Percentiles rank a stretch among this genome's conserved stretches.
Conservation (phyloP, 1,284 basidiomycete genomes). For the Cutaneotrichosporon sp. region DNA sequence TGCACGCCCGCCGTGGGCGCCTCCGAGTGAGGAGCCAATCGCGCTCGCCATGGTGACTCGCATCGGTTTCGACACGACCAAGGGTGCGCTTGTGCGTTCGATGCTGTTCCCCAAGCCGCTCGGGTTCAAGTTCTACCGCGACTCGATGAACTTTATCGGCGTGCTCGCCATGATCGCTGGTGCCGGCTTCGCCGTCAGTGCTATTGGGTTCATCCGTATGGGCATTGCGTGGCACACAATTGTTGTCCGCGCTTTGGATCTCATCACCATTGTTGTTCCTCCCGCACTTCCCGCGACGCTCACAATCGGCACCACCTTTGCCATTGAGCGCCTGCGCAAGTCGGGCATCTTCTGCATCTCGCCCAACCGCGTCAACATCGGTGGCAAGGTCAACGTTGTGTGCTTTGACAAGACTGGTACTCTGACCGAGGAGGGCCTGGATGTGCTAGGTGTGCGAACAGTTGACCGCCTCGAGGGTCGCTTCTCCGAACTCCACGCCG, state of each 20-base stretch:
- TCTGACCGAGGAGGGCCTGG: conserved; percentile 94
- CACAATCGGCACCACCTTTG: conserved; percentile 96
- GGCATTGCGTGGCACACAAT: conserved; percentile 88
- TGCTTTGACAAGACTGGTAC: conserved; percentile 99
- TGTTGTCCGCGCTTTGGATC: conserved; percentile 82
- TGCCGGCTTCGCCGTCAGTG: conserved; percentile 80
- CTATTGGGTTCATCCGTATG: conserved; percentile 85
- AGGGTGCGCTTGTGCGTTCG: conserved; percentile 89
- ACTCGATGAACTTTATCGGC: conserved; percentile 93
- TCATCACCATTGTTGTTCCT: conserved; percentile 98
- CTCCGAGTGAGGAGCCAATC: conserved; percentile 54
- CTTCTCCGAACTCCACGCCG: conserved; percentile 86
- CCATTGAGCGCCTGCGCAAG: conserved; percentile 82
- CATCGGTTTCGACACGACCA: conserved; percentile 96
- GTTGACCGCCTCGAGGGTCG: conserved; percentile 65
- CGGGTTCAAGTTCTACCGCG: conserved; percentile 95
- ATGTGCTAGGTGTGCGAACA: conserved; percentile 86
- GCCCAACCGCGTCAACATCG: conserved; percentile 92
- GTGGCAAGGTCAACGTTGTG: conserved; percentile 94
- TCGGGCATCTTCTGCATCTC: conserved; percentile 94
- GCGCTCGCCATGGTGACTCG: conserved; percentile 86
- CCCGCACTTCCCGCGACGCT: conserved; percentile 95
- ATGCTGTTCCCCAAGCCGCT: conserved; percentile 99
- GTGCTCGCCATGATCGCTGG: conserved; percentile 84
- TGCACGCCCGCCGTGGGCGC: conserved; percentile 50